Conservation (phyloP, 1,284 basidiomycete species). For the Hymenochaete sp. region DNA sequence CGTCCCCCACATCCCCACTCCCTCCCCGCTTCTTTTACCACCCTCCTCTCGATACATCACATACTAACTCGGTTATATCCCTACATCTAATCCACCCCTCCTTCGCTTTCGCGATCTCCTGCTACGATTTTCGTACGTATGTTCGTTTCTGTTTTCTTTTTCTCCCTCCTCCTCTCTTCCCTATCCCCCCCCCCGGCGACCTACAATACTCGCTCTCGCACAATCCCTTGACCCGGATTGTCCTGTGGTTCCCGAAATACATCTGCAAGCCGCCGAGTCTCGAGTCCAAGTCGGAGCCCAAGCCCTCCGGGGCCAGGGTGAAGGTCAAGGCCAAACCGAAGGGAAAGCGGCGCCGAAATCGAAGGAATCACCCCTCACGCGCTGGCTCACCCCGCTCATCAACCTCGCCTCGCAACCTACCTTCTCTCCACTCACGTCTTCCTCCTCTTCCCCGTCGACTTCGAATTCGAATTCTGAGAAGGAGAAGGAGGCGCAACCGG, state of each 20-base stretch:
- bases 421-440: too few relatives aligned
- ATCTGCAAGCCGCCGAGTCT: too few relatives aligned
- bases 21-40: background rate
- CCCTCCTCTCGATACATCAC: background rate
- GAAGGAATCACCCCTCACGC: conserved; percentile 49
- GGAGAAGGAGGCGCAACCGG: conserved; percentile 26
- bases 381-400: conserved; percentile 70
- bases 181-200: background rate
- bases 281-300: too few relatives aligned
- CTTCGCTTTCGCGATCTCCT: background rate
- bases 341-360: too few relatives aligned
- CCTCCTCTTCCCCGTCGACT: too few relatives aligned
- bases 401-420: conserved; percentile 44
- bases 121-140: background rate
- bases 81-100: background rate
- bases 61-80: background rate
- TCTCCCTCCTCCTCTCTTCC: background rate
- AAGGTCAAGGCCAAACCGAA: too few relatives aligned
- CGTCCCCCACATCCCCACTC: background rate
- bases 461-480: too few relatives aligned
- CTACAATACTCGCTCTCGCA: too few relatives aligned
- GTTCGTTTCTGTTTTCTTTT: background rate
- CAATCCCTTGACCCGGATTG: too few relatives aligned
- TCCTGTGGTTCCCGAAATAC: too few relatives aligned
- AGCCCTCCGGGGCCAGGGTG: too few relatives aligned